Base-by-base conservation (phyloP, 2,329 filamentous ascomycete species). In the Stromatinia cepivora region DNA sequence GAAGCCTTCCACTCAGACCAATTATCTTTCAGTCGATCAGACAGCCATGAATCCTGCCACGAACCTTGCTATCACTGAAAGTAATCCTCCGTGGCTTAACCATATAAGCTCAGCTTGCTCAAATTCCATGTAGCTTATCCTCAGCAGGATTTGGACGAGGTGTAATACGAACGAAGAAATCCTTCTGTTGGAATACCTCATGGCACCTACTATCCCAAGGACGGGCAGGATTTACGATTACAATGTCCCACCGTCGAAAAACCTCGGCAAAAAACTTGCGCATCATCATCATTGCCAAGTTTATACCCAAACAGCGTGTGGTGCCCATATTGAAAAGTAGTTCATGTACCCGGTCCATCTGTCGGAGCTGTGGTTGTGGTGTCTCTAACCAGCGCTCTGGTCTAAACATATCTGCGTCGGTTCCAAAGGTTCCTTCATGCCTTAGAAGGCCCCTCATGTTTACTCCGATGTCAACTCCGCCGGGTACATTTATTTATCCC, bases 321-420 rank as follows among this genome's bases (percentile, higher is more conserved):
- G 79, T 79, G 0, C 83, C 83, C 20, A 79, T 76, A 17, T 80
- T 80, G 74, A 84, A 85, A 1, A 82, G 77, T 13, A 82, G 74
- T 57, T 83, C 82, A 56, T 80, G 76, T 1, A 79, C 80, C 45
- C 76, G 75, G 42, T 79, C 77, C 78, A 82, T 83, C n/a, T 76
- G 76, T 25, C 65, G 42, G 8, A 72, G 28, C 42, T 65, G 52
- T 28, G 71, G 58, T 4, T 31, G 45, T 4, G 39, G 34, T 20
- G 75, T 77, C 0, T 81, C 77, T 4, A 86, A 72, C 82, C 84
- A 86, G 52, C 85, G 79, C 62, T 84, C 84, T 0, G 84, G 85
- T 31, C 80, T 77, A 72, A 82, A 86, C 0, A 80, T 67, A 39
- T 79, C 75, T 6, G 80, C 75, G n/a, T 82, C 80, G 0, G 65